Base-by-base conservation (phyloP, 2,329 filamentous ascomycete species). In the Aspergillus calidoustus region DNA sequence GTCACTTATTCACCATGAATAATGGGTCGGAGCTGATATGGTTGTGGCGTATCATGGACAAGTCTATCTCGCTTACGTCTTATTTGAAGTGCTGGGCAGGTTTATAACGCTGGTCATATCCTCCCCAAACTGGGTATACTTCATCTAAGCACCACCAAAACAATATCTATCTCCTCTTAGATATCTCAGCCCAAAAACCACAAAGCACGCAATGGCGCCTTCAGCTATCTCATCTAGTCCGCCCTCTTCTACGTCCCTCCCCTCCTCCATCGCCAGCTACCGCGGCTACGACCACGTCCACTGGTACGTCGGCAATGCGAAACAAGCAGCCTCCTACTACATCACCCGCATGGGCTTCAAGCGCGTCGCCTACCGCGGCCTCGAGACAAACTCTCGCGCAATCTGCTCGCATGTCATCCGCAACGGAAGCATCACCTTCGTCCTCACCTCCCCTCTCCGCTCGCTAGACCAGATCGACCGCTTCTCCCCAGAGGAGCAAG, bases 221-320 rank as follows among this genome's bases (percentile, higher is more conserved):
- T 67, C 69, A 50, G 73, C 73, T 19, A 71, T 74, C 53, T 71
- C 73, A 25, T 65, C 57, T 22, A 71, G 59, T n/a, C 64, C 71
- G 19, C 60, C 69, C n/a, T 63, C 66, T 7, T 55, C 62, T 6
- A 51, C 60, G 6, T 56, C 54, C 15, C 53, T 62, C 28, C 65
- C 66, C 48, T 70, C 68, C 47, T 69, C 70, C 22, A 63, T 79
- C 17, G 71, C 72, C 54, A 76, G 74, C 64, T 80, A 96, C 81
- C 86, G 87, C 64, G 93, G 92, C 73, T 97, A 97, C 77, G 92
- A 97, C 79, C 91, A 97, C 78, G 87, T 97, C 60, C 93, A 92
- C 69, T 97, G 93, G 93, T 97, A 92, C 82, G 94, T 97, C 31
- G 93, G 93, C 74, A 98, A 98, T 75, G 93, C 94, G 70, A 97